phyloP scores from a whole-genome alignment of 2,329 filamentous ascomycete species.

The Leptosphaerulina australis region DNA sequence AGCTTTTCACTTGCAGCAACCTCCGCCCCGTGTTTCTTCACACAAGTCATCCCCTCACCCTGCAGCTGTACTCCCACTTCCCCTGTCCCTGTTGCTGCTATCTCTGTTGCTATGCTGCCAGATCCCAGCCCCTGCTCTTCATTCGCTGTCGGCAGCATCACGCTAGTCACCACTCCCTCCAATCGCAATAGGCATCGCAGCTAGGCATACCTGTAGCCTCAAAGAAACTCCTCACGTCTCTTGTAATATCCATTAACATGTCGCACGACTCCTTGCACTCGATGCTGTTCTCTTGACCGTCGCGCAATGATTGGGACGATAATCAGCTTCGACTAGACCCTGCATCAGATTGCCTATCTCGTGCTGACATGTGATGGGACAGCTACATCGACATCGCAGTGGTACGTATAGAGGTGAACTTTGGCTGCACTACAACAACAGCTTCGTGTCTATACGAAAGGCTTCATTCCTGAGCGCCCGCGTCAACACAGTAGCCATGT shows the following conservation, averaged over 20 bases:
- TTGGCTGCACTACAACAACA: too few species aligned
- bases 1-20: too few species aligned
- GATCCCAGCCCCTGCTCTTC: slow-evolving; percentile 1
- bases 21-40: too few species aligned
- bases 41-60: neutral
- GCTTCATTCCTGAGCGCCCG: too few species aligned
- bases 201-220: slow-evolving; percentile 2
- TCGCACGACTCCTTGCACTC: neutral
- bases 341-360: slow-evolving; percentile 26
- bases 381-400: neutral
- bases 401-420: neutral
- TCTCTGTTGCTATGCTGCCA: neutral
- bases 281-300: neutral
- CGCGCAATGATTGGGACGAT: neutral
- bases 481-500: slow-evolving; percentile 10
- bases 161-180: slow-evolving; percentile 30
- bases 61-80: neutral
- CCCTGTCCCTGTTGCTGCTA: neutral
- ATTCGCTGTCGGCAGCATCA: slow-evolving; percentile 35
- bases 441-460: too few species aligned
- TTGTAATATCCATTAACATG: neutral
- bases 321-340: slow-evolving; percentile 7
- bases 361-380: slow-evolving; percentile 10
- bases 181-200: slow-evolving; percentile 35
- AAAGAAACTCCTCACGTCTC: neutral